These are phyloP conservation scores for Penicillium subrubescens DNA, from an alignment of 495 filamentous ascomycete genomes.

Conservation along the genomic window DNA sequence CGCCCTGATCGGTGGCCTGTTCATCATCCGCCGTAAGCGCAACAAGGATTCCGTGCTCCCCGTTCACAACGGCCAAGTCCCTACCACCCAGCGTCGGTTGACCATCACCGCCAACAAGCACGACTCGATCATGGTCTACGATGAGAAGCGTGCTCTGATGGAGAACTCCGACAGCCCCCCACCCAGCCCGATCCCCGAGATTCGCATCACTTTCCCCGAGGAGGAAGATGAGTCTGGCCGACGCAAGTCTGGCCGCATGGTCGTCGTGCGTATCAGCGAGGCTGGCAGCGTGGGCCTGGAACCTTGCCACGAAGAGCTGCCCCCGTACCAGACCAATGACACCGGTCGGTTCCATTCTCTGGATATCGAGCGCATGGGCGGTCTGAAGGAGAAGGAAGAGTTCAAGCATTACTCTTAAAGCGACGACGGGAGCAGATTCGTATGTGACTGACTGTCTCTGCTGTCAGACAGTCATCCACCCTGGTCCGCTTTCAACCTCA, in stretches of 20 bases:
- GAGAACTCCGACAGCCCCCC: slow-evolving; percentile 74
- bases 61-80: slow-evolving; percentile 57
- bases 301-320: slow-evolving; percentile 78
- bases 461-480: slow-evolving; percentile 2
- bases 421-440: slow-evolving; percentile 1
- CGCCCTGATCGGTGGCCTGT: slow-evolving; percentile 63
- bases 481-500: not conserved
- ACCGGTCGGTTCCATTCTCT: slow-evolving; percentile 82
- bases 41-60: slow-evolving; percentile 55
- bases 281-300: slow-evolving; percentile 81
- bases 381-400: slow-evolving; percentile 83
- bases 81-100: slow-evolving; percentile 64
- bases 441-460: slow-evolving; percentile 7
- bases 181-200: slow-evolving; percentile 87
- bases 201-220: slow-evolving; percentile 97
- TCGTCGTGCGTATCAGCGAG: slow-evolving; percentile 92
- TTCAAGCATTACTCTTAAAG: slow-evolving; percentile 39
- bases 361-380: slow-evolving; percentile 92
- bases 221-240: slow-evolving; percentile 85
- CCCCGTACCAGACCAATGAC: slow-evolving; percentile 80
- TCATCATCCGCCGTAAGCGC: slow-evolving; percentile 70
- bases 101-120: slow-evolving; percentile 62
- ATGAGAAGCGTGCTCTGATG: slow-evolving; percentile 72
- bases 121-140: slow-evolving; percentile 71
- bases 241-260: slow-evolving; percentile 79